Evolutionary conservation across 176 grass and related monocot species (phyloP).

Genomic region (Olyra latifolia): DNA sequence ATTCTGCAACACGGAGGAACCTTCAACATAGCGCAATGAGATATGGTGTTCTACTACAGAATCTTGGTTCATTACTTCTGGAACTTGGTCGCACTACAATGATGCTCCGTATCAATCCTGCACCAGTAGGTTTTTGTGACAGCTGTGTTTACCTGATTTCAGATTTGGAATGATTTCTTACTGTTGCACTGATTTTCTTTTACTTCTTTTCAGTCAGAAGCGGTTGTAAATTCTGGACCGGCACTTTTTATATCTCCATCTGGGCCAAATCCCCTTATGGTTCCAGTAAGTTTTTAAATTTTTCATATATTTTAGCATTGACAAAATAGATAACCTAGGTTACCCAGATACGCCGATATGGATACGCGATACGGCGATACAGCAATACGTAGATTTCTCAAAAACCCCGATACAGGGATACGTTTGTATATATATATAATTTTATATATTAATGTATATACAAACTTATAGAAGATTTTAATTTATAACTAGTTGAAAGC

Average conservation of each 20-base stretch:
- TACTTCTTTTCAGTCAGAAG: slow-evolving; percentile 72
- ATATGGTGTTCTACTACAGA: slow-evolving; percentile 61
- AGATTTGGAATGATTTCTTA: slow-evolving; percentile 8
- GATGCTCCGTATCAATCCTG: slow-evolving; percentile 62
- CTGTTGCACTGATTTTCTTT: slow-evolving; percentile 19
- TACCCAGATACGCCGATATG: no score
- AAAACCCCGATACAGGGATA: no score
- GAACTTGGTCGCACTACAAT: slow-evolving; percentile 91
- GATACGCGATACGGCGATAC: no score
- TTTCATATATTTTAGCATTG: slow-evolving; percentile 21
- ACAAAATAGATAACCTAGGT: no score
- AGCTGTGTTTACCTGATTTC: slow-evolving; percentile 18
- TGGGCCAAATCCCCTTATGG: slow-evolving; percentile 96
- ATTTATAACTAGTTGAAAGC: no score
- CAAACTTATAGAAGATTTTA: no score
- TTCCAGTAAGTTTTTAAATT: slow-evolving; percentile 61
- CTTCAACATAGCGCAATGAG: slow-evolving; percentile 65
- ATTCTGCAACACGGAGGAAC: slow-evolving; percentile 42
- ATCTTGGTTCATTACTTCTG: slow-evolving; percentile 90
- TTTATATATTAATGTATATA: no score
- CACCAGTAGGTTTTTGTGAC: slow-evolving; percentile 53
- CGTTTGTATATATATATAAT: no score
- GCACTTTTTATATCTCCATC: slow-evolving; percentile 95
- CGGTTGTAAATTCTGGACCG: slow-evolving; percentile 79
- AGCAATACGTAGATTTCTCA: no score